These are phyloP conservation scores for Mycena indigotica DNA, from an alignment of 768 basidiomycete species.

Conservation along the genomic window DNA sequence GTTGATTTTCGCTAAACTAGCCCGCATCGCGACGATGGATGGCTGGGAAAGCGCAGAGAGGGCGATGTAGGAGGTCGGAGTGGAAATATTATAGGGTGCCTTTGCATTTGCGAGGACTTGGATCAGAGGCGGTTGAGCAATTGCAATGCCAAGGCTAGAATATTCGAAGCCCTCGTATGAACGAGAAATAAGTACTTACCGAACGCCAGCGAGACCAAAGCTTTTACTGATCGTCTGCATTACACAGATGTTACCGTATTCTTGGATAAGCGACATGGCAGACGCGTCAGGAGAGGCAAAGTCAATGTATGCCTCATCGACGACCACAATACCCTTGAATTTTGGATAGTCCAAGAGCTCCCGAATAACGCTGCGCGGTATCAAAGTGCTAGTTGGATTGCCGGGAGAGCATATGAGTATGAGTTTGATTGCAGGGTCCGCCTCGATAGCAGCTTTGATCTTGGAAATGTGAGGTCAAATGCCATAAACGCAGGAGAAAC, in stretches of 20 bases:
- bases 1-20: conserved; percentile 63
- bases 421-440: conserved; percentile 81
- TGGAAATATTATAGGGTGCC: conserved; percentile 95
- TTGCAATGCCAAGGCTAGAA: conserved; percentile 79
- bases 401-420: conserved; percentile 96
- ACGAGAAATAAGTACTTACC: conserved; percentile 60
- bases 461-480: conserved; percentile 30
- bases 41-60: conserved; percentile 70
- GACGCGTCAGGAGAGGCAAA: conserved; percentile 68
- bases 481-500: conserved; percentile 24
- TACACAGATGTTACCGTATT: conserved; percentile 90
- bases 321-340: conserved; percentile 89
- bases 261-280: conserved; percentile 69
- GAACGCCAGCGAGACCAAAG: conserved; percentile 93
- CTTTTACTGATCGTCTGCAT: conserved; percentile 96
- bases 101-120: conserved; percentile 94
- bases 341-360: conserved; percentile 72
- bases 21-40: conserved; percentile 65
- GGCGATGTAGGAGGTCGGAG: conserved; percentile 84
- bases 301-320: conserved; percentile 98
- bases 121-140: conserved; percentile 88
- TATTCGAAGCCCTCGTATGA: background rate
- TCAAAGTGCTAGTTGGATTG: conserved; percentile 90
- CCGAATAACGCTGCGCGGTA: conserved; percentile 71
- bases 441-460: conserved; percentile 70